Evolutionary conservation across 2,329 filamentous ascomycete genomes (phyloP).

Genomic region (Diaporthe sp.): DNA sequence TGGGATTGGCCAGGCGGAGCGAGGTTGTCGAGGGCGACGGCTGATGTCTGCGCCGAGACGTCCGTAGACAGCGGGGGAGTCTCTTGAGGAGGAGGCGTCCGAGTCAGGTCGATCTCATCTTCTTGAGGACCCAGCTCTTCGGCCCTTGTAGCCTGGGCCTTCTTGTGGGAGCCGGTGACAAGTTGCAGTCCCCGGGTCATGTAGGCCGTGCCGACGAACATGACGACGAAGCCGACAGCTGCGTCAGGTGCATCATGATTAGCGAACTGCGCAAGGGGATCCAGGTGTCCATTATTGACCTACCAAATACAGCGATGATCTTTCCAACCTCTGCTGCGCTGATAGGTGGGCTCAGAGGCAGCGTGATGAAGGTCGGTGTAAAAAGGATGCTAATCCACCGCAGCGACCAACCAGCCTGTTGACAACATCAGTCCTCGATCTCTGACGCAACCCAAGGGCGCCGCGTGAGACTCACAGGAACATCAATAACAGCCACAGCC

Average conservation of each 20-base stretch:
- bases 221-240: conserved; percentile 69
- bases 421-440: neutral
- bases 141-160: conserved; percentile 63
- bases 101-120: conserved; percentile 63
- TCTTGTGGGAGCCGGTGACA: conserved; percentile 65
- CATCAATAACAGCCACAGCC: conserved; percentile 64
- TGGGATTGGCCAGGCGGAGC: conserved; percentile 41
- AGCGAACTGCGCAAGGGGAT: neutral
- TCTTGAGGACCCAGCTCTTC: conserved; percentile 62
- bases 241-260: neutral
- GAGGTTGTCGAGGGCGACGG: conserved; percentile 42
- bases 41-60: conserved; percentile 32
- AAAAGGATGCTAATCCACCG: conserved; percentile 73
- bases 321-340: conserved; percentile 68
- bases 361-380: conserved; percentile 70
- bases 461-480: conserved; percentile 60
- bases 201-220: conserved; percentile 67
- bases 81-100: conserved; percentile 46
- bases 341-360: conserved; percentile 69
- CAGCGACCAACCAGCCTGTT: conserved; percentile 68
- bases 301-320: conserved; percentile 72
- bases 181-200: conserved; percentile 68
- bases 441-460: accelerated
- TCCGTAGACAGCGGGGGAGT: conserved; percentile 38
- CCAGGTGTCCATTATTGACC: conserved; percentile 43